Percentiles rank a stretch among this genome's conserved stretches.
Evolutionary conservation across 306 rosid species (phyloP).

Genomic region (Rosa persica): DNA sequence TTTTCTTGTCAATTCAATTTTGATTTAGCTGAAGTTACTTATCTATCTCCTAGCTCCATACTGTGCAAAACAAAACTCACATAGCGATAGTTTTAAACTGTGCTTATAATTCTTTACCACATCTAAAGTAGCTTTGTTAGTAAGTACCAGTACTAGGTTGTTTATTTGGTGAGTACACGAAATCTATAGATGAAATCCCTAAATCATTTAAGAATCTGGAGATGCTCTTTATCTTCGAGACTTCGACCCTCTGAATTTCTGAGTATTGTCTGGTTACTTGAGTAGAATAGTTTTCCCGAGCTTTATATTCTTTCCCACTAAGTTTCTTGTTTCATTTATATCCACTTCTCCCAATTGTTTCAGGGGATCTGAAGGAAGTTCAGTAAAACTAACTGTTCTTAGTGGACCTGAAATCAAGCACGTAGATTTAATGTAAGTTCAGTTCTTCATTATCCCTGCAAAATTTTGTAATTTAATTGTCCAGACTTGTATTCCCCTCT

Average conservation of each 20-base stretch:
- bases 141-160: background rate
- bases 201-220: background rate
- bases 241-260: background rate
- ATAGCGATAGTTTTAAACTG: background rate
- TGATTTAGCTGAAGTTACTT: background rate
- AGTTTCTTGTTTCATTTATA: conserved; percentile 20
- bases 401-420: conserved; percentile 76
- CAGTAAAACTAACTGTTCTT: conserved; percentile 70
- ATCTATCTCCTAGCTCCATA: background rate
- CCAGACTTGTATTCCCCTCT: background rate
- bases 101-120: background rate
- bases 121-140: background rate
- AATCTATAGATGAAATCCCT: background rate
- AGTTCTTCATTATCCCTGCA: background rate
- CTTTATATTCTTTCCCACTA: background rate
- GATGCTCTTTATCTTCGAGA: background rate
- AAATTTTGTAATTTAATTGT: background rate
- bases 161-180: background rate
- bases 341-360: conserved; percentile 35
- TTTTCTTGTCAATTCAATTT: background rate
- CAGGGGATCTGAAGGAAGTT: conserved; percentile 95
- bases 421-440: conserved; percentile 60
- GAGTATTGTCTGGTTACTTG: background rate
- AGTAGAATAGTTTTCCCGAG: background rate
- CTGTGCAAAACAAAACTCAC: background rate